phyloP scores from a whole-genome alignment of 768 basidiomycete species.

The Leccinum boreale region DNA sequence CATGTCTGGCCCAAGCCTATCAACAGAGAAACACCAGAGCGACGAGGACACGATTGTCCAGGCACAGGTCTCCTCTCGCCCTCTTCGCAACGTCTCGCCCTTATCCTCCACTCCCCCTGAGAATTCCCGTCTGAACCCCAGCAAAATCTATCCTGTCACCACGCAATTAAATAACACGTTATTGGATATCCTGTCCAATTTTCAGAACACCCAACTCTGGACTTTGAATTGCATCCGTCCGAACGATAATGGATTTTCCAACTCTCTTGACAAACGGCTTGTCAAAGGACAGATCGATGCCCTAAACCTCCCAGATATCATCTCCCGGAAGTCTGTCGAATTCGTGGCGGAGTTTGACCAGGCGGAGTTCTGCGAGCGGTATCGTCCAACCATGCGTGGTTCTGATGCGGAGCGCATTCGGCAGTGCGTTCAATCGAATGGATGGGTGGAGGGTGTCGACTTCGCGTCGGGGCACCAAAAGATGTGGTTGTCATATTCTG shows the following conservation, averaged over 20 bases:
- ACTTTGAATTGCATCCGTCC: slow-evolving; percentile 60
- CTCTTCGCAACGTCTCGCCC: slow-evolving; percentile 48
- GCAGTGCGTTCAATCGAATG: slow-evolving; percentile 47
- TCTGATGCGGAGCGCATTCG: slow-evolving; percentile 46
- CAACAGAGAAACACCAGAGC: slow-evolving; percentile 54
- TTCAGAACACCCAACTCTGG: slow-evolving; percentile 51
- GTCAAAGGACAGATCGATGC: slow-evolving; percentile 56
- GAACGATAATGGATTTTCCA: slow-evolving; percentile 60
- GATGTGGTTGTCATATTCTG: slow-evolving; percentile 54
- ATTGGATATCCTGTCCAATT: slow-evolving; percentile 42
- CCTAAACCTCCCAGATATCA: slow-evolving; percentile 50
- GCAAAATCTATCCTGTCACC: slow-evolving; percentile 55
- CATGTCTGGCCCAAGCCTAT: slow-evolving; percentile 59
- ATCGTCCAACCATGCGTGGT: slow-evolving; percentile 49
- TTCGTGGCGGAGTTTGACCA: slow-evolving; percentile 50
- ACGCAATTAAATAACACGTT: slow-evolving; percentile 55
- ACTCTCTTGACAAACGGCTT: slow-evolving; percentile 61
- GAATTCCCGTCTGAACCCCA: slow-evolving; percentile 43
- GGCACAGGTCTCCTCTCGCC: slow-evolving; percentile 58
- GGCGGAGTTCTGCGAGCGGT: slow-evolving; percentile 49
- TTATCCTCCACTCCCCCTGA: slow-evolving; percentile 31
- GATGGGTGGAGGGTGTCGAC: slow-evolving; percentile 54
- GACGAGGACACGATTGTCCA: slow-evolving; percentile 58
- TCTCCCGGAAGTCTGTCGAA: slow-evolving; percentile 47
- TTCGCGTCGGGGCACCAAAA: slow-evolving; percentile 49